A percentile compares a stretch with the other conserved stretches of the same genome.
Evolutionary conservation across 768 basidiomycete species (phyloP).

Genomic region (Russula virescens): DNA sequence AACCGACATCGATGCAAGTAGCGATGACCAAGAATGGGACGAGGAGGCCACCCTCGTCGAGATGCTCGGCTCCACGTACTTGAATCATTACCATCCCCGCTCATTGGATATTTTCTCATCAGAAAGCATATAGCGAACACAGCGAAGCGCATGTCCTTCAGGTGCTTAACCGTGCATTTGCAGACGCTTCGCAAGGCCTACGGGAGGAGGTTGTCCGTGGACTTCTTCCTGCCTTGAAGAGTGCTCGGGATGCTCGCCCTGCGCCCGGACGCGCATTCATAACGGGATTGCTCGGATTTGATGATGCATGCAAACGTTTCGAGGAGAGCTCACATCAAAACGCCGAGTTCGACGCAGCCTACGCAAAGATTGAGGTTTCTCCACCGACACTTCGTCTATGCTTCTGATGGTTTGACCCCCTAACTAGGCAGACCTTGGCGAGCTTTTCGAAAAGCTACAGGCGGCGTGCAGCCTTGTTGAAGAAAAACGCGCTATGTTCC

Average conservation of each 20-base stretch:
- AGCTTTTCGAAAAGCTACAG: constrained; percentile 7
- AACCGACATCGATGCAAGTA: background rate
- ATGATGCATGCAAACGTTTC: constrained; percentile 17
- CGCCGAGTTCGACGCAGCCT: background rate
- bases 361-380: constrained; percentile 15
- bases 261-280: constrained; percentile 11
- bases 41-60: constrained; percentile 11
- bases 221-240: constrained; percentile 1
- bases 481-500: background rate
- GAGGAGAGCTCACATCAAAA: constrained; percentile 1
- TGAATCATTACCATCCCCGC: background rate
- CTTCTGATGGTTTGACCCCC: background rate
- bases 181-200: constrained; percentile 4
- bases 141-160: background rate
- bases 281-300: constrained; percentile 13
- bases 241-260: background rate
- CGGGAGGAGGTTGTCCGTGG: background rate
- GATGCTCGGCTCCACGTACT: constrained; percentile 12
- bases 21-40: constrained; percentile 6
- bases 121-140: background rate
- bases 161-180: constrained; percentile 6
- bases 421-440: background rate
- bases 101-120: background rate
- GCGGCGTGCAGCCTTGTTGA: constrained; percentile 3
- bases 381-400: background rate